Conservation (phyloP, 495 filamentous ascomycete species). For the Lepraria neglecta region DNA sequence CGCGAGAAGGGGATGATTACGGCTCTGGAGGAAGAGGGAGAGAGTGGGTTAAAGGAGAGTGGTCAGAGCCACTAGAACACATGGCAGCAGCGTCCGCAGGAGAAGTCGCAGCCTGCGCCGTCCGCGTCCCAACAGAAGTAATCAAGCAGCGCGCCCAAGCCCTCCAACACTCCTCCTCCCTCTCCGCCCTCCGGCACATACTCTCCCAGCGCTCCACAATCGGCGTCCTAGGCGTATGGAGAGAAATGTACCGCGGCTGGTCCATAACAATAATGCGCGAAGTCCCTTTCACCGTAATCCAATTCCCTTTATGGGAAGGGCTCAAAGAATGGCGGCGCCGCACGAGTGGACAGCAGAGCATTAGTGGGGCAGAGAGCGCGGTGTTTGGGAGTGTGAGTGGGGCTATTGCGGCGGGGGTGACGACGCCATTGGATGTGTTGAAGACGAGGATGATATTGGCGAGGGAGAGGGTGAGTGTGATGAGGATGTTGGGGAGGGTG, state of each 20-base stretch:
- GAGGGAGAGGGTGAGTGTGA: slow-evolving; percentile 49
- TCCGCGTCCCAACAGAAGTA: slow-evolving; percentile 92
- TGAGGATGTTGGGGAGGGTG: slow-evolving; percentile 57
- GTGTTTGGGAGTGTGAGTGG: slow-evolving; percentile 80
- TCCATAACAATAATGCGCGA: slow-evolving; percentile 87
- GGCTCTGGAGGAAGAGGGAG: neutral
- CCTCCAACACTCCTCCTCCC: slow-evolving; percentile 57
- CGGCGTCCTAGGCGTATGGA: slow-evolving; percentile 54
- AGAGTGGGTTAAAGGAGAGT: slow-evolving; percentile 22
- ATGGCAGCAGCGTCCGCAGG: slow-evolving; percentile 85
- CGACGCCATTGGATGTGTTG: slow-evolving; percentile 90
- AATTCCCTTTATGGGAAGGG: slow-evolving; percentile 95
- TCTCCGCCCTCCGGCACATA: slow-evolving; percentile 61
- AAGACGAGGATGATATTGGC: slow-evolving; percentile 96
- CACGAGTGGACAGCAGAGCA: slow-evolving; percentile 31
- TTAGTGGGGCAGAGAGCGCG: slow-evolving; percentile 72
- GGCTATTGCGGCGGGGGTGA: slow-evolving; percentile 78
- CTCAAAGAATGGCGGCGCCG: slow-evolving; percentile 55
- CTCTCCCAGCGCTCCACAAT: slow-evolving; percentile 44
- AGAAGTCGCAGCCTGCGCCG: slow-evolving; percentile 86
- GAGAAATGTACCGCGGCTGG: slow-evolving; percentile 86
- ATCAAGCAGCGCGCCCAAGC: slow-evolving; percentile 96
- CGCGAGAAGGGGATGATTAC: neutral
- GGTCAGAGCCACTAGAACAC: slow-evolving; percentile 48
- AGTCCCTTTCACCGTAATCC: slow-evolving; percentile 93